Evolutionary conservation across 2,329 filamentous ascomycete genomes (phyloP).

Genomic region (Penicillium occitanis): DNA sequence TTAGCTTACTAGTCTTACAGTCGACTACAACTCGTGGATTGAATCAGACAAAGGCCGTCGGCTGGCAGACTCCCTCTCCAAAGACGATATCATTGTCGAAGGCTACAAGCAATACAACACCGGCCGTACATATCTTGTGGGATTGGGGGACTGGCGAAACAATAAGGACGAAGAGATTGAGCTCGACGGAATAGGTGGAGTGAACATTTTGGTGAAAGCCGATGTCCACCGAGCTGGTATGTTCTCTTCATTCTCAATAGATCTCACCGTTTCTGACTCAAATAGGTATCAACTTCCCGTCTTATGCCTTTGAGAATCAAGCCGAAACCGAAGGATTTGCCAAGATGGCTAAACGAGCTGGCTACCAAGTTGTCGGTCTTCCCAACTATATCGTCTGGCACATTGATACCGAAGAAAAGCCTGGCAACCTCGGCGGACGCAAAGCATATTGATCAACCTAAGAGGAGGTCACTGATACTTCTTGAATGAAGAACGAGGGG

Average conservation of each 20-base stretch:
- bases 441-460: conserved; percentile 37
- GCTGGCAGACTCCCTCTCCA: conserved; percentile 70
- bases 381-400: conserved; percentile 99
- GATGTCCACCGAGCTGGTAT: conserved; percentile 92
- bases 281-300: conserved; percentile 92
- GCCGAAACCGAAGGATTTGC: conserved; percentile 98
- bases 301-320: conserved; percentile 97
- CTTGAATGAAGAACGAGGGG: conserved; percentile 17
- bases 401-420: conserved; percentile 93
- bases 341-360: conserved; percentile 96
- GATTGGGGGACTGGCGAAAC: conserved; percentile 86
- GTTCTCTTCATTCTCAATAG: conserved; percentile 27
- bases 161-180: conserved; percentile 91
- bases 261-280: not conserved
- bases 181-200: conserved; percentile 92
- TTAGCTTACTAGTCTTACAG: conserved; percentile 45
- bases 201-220: conserved; percentile 96
- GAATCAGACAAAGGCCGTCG: conserved; percentile 83
- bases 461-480: not conserved
- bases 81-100: conserved; percentile 83
- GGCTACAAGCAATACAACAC: conserved; percentile 95
- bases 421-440: conserved; percentile 62
- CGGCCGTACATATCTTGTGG: conserved; percentile 83
- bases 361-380: conserved; percentile 86
- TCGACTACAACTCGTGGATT: conserved; percentile 99